Evolutionary conservation across 169 alveolate species (phyloP).

Genomic region (Plasmodium billcollinsi): DNA sequence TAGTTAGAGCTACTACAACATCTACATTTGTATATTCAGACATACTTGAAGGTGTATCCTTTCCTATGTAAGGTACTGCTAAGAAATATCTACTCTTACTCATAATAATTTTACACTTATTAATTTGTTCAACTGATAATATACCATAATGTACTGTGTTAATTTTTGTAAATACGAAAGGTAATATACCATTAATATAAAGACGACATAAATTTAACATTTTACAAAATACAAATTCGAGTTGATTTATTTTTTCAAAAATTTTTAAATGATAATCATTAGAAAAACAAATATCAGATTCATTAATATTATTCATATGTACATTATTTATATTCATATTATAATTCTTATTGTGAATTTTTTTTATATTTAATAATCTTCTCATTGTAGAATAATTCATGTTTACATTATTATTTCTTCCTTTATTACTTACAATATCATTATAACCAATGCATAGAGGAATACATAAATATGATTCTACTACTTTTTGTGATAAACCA

Average conservation of each 20-base stretch:
- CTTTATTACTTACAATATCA: conserved; percentile 22
- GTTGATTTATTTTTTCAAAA: conserved; percentile 58
- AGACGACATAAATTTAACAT: conserved; percentile 88
- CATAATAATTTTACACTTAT: conserved; percentile 70
- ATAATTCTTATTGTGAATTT: conserved; percentile 30
- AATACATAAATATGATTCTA: conserved; percentile 67
- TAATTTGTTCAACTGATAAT: conserved; percentile 74
- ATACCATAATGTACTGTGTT: conserved; percentile 89
- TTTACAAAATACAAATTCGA: conserved; percentile 81
- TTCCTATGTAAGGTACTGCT: conserved; percentile 95
- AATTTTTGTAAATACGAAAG: conserved; percentile 89
- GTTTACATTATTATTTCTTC: conserved; percentile 8
- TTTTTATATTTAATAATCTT: conserved; percentile 62
- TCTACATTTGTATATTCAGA: conserved; percentile 95
- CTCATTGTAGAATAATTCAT: conserved; percentile 69
- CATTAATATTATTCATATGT: not conserved
- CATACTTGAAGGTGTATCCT: conserved; percentile 92
- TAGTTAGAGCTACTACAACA: conserved; percentile 91
- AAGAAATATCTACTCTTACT: conserved; percentile 89
- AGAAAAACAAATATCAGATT: conserved; percentile 39
- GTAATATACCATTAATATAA: conserved; percentile 91
- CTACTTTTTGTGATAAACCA: conserved; percentile 54
- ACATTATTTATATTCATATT: conserved; percentile 18
- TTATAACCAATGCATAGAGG: conserved; percentile 65
- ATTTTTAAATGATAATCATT: conserved; percentile 72